A percentile compares a stretch with the other conserved stretches of the same genome.
Conservation (phyloP, 306 rosid species). For the Quercus aquifolioides region DNA sequence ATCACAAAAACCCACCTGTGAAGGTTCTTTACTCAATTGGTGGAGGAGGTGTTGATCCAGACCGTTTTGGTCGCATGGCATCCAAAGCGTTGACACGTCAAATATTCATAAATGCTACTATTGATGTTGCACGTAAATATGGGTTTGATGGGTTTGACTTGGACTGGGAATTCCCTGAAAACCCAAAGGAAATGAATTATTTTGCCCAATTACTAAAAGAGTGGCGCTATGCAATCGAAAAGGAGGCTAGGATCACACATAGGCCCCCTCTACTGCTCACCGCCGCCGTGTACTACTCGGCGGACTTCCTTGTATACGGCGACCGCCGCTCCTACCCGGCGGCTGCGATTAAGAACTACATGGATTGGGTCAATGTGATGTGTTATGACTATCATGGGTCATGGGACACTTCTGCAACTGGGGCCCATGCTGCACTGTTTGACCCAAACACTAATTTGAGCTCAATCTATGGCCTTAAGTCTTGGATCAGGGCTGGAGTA, state of each 20-base stretch:
- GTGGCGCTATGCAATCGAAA: constrained; percentile 31
- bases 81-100: constrained; percentile 37
- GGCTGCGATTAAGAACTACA: constrained; percentile 24
- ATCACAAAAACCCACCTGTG: constrained; percentile 21
- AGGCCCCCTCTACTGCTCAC: constrained; percentile 50
- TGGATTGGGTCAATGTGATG: constrained; percentile 74
- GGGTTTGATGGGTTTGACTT: constrained; percentile 68
- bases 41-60: constrained; percentile 30
- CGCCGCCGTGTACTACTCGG: constrained; percentile 66
- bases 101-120: constrained; percentile 54
- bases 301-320: constrained; percentile 13
- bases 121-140: constrained; percentile 47
- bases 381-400: constrained; percentile 55
- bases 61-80: constrained; percentile 38
- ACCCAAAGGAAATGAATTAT: constrained; percentile 34
- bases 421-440: constrained; percentile 40
- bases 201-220: constrained; percentile 34
- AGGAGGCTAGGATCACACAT: constrained; percentile 22
- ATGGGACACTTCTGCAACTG: constrained; percentile 31
- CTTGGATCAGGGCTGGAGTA: constrained; percentile 61
- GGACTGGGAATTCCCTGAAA: constrained; percentile 73
- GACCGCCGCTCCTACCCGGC: constrained; percentile 39
- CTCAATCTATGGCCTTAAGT: constrained; percentile 42
- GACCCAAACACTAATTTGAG: constrained; percentile 42
- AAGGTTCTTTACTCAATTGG: constrained; percentile 57